Evolutionary conservation across 1,284 basidiomycete species (phyloP).

Genomic region (Schizophyllum commune): DNA sequence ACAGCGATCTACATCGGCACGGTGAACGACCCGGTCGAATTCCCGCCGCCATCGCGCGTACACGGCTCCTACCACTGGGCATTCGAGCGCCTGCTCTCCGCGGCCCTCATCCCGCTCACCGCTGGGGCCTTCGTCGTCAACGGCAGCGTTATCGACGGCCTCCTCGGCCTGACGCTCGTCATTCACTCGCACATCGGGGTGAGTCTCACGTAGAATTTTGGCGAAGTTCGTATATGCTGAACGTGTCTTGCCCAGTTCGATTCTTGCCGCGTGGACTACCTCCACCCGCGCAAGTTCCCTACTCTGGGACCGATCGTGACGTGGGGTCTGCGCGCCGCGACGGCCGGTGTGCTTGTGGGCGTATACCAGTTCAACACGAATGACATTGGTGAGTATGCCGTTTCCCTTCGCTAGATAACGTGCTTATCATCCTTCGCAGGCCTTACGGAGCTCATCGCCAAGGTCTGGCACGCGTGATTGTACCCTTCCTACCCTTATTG

Average conservation of each 20-base stretch:
- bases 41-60: conserved; percentile 72
- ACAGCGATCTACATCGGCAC: conserved; percentile 88
- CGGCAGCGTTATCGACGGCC: conserved; percentile 75
- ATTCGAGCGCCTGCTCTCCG: conserved; percentile 89
- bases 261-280: conserved; percentile 75
- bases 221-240: not conserved
- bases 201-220: conserved; percentile 19
- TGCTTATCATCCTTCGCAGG: conserved; percentile 29
- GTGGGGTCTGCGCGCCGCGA: conserved; percentile 76
- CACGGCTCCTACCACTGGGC: conserved; percentile 98
- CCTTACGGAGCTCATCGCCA: conserved; percentile 63
- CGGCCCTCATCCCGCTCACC: conserved; percentile 83
- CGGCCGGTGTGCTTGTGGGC: conserved; percentile 82
- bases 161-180: conserved; percentile 81
- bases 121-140: conserved; percentile 73
- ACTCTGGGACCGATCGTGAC: conserved; percentile 57
- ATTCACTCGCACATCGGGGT: conserved; percentile 95
- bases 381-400: conserved; percentile 71
- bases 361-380: conserved; percentile 98
- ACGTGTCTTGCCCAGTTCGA: conserved; percentile 48
- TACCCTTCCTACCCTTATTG: not conserved
- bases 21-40: conserved; percentile 91
- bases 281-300: conserved; percentile 93
- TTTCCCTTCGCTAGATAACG: not conserved
- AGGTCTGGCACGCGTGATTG: conserved; percentile 54